Base-by-base conservation (phyloP, 257 asterid genomes). In the Nemophila menziesii region DNA sequence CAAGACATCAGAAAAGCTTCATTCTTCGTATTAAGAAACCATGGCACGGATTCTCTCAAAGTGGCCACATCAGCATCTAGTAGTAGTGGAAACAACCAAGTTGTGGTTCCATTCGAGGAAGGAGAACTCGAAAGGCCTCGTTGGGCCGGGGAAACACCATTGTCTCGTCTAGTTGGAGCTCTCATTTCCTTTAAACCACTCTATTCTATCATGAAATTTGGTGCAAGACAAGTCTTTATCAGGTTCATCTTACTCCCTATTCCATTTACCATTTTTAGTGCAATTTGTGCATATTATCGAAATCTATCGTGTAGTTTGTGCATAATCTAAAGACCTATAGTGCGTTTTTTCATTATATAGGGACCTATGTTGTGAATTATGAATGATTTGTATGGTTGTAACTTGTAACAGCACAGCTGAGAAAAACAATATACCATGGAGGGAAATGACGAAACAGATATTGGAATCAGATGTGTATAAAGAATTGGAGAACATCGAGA, bases 181-280 rank as follows among this genome's bases (percentile, higher is more conserved):
- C 66, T 87, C 3, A 82, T 87, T 69, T 73, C 80, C 47, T 77
- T 82, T 60, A 87, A 77, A 46, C 97, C 97, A 15, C 78, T 83
- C 45, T 77, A 57, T 36, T 75, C 95, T 43, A 44, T 87, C 33
- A 73, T 87, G 61, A 87, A 83, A 62, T 62, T 72, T 36, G 97
- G 95, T 8, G 95, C 97, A 12, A 69, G 97, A 73, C 93, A 83
- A 72, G 95, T 83, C 47, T 0, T 87, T 26, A 81, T 86, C 44
- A 86, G 86, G 93, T 84, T 47, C 14, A 16, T 19, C 33, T 26
- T 4, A 4, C 10, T 26, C 33, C 33, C 33, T 26, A 4, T 26
- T 4, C 33, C 33, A 26, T 26, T 26, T 26, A 26, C 10, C 10
- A 4, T 26, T 10, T 2, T 29, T 29, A 7, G 8, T 29, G 4